Evolutionary conservation across 23 red algal genomes (phyloP).

Genomic region (Porphyridium purpureum): DNA sequence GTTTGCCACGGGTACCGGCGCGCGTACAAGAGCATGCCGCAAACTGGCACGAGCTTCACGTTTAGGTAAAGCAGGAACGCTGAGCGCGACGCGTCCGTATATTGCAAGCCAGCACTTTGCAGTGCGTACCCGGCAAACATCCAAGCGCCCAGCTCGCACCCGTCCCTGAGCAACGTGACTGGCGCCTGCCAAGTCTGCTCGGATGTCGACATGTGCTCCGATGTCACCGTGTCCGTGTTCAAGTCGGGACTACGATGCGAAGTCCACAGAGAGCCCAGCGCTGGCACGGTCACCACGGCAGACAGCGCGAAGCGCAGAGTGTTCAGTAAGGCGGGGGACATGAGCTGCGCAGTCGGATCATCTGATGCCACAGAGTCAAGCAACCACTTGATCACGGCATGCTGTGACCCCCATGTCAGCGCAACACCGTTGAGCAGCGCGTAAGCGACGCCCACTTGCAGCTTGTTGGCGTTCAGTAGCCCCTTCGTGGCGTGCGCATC

Average conservation of each 20-base stretch:
- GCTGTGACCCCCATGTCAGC: constrained; percentile 83
- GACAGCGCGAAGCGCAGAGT: constrained; percentile 47
- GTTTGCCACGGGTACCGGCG: constrained; percentile 19
- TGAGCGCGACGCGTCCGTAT: constrained; percentile 56
- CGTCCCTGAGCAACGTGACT: no score
- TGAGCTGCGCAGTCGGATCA: no score
- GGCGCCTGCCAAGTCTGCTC: no score
- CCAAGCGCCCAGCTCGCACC: constrained; percentile 45
- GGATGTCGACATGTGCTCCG: no score
- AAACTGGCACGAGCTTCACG: constrained; percentile 85
- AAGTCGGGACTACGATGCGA: no score
- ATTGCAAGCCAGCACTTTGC: constrained; percentile 47
- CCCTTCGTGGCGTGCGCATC: no score
- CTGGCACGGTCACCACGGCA: constrained; percentile 11
- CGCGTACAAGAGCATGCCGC: constrained; percentile 44
- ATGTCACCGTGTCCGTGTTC: no score
- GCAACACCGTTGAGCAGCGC: constrained; percentile 57
- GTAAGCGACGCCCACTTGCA: no score
- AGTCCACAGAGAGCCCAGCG: no score
- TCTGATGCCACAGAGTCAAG: constrained; percentile 15
- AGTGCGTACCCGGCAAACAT: constrained; percentile 83
- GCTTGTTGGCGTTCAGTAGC: no score
- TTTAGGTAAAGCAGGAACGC: constrained; percentile 91
- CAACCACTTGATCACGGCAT: constrained; percentile 62
- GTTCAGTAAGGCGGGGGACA: constrained; percentile 31